A percentile compares a stretch with the other conserved stretches of the same genome.
phyloP scores from a whole-genome alignment of 441 rosid genomes.

The Pelargonium citronellum region DNA sequence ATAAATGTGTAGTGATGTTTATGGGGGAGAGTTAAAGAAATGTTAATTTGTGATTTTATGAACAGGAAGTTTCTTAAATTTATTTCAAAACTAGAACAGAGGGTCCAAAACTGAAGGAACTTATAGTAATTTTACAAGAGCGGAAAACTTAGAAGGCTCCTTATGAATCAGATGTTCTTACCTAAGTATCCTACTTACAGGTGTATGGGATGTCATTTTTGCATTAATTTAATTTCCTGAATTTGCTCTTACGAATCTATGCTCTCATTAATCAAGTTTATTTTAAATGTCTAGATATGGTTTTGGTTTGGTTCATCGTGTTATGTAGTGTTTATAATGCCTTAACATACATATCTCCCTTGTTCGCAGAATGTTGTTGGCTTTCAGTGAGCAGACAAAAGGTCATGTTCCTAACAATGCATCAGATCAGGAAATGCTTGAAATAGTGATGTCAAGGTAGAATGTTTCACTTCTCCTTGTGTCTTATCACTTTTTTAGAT shows the following conservation, averaged over 20 bases:
- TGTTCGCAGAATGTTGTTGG: constrained; percentile 71
- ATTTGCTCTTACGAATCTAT: too few relatives aligned
- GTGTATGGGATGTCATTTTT: background rate
- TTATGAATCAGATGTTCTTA: background rate
- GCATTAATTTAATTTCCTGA: background rate
- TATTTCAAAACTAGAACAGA: too few relatives aligned
- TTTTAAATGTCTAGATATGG: background rate
- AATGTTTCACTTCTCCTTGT: constrained; percentile 13
- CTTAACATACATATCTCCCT: constrained; percentile 21
- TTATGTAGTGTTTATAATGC: background rate
- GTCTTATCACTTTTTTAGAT: background rate
- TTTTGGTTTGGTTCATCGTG: background rate
- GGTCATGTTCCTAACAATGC: constrained; percentile 66
- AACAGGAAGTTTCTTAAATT: too few relatives aligned
- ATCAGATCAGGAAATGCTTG: constrained; percentile 88
- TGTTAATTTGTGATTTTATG: too few relatives aligned
- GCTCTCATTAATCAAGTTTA: background rate
- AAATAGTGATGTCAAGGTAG: constrained; percentile 82
- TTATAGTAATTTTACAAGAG: background rate
- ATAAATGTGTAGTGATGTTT: too few relatives aligned
- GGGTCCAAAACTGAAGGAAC: background rate
- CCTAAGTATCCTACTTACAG: background rate
- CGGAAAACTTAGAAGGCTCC: background rate
- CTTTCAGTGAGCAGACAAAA: constrained; percentile 76
- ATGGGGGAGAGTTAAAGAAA: too few relatives aligned